These are phyloP conservation scores for Lactarius psammicola DNA, from an alignment of 768 basidiomycete genomes.

Conservation along the genomic window DNA sequence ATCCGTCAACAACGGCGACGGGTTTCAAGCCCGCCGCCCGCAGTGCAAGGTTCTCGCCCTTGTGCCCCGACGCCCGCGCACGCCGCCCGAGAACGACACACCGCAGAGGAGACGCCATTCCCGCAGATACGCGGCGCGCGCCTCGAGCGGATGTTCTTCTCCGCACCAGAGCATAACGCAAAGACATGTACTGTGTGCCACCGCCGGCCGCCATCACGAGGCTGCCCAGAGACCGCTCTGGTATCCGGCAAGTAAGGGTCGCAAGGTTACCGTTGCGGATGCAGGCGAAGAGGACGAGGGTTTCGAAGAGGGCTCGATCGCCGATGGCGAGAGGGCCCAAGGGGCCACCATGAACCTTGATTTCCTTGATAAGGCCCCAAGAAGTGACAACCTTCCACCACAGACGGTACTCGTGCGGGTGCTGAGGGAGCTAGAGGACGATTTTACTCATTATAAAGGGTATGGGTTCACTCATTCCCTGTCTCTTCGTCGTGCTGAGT, in stretches of 20 bases:
- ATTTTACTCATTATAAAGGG: slow-evolving; percentile 95
- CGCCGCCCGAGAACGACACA: slow-evolving; percentile 18
- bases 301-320: slow-evolving; percentile 27
- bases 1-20: neutral
- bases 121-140: slow-evolving; percentile 78
- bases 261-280: slow-evolving; percentile 19
- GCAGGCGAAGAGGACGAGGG: slow-evolving; percentile 28
- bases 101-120: slow-evolving; percentile 55
- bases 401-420: slow-evolving; percentile 86
- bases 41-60: slow-evolving; percentile 12
- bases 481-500: slow-evolving; percentile 4
- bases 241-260: slow-evolving; percentile 30
- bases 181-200: slow-evolving; percentile 68
- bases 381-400: slow-evolving; percentile 56
- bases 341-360: slow-evolving; percentile 8
- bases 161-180: slow-evolving; percentile 70
- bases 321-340: slow-evolving; percentile 6
- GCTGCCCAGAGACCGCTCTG: slow-evolving; percentile 32
- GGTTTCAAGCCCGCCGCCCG: neutral
- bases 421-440: slow-evolving; percentile 86
- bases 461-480: slow-evolving; percentile 40
- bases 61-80: slow-evolving; percentile 22
- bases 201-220: slow-evolving; percentile 39
- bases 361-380: slow-evolving; percentile 16
- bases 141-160: slow-evolving; percentile 79